phyloP scores from a whole-genome alignment of 2,329 filamentous ascomycete genomes.

The Epichloe amarillans region DNA sequence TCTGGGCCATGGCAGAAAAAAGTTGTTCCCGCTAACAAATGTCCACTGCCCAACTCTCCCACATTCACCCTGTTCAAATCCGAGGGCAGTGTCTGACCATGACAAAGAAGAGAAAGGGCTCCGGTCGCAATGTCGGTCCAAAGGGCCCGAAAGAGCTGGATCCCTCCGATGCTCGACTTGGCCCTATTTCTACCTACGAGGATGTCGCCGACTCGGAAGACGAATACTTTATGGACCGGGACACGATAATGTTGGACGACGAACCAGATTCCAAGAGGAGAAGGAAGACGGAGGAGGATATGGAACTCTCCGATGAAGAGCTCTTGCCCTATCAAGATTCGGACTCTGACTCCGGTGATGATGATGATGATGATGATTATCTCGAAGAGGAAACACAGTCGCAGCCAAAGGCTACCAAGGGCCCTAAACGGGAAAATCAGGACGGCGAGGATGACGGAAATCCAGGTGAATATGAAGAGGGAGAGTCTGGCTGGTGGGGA shows the following conservation, averaged over 20 bases:
- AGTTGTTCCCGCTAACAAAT: no score
- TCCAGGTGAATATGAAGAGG: constrained; percentile 34
- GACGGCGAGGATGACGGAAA: constrained; percentile 41
- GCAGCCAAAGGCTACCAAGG: constrained; percentile 7
- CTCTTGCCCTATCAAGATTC: constrained; percentile 37
- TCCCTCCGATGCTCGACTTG: constrained; percentile 46
- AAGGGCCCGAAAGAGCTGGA: constrained; percentile 42
- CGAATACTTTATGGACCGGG: constrained; percentile 77
- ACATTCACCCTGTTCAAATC: not conserved
- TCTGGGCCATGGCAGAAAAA: no score
- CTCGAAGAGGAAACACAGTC: constrained; percentile 15
- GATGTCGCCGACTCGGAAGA: constrained; percentile 91
- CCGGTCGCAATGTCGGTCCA: constrained; percentile 30
- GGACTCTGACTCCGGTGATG: constrained; percentile 29
- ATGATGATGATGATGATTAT: constrained; percentile 26
- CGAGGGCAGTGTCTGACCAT: constrained; percentile 24
- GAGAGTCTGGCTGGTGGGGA: constrained; percentile 68
- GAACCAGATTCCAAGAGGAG: constrained; percentile 65
- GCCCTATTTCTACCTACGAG: constrained; percentile 50
- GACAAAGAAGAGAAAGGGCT: constrained; percentile 60
- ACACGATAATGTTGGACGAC: constrained; percentile 78
- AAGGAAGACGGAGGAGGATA: constrained; percentile 56
- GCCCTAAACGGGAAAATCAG: constrained; percentile 19
- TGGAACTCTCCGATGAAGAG: constrained; percentile 51
- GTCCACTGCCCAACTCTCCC: not conserved